Percentiles rank a stretch among this genome's conserved stretches.
phyloP scores from a whole-genome alignment of 495 filamentous ascomycete genomes.

The Tuber umbilicatum region DNA sequence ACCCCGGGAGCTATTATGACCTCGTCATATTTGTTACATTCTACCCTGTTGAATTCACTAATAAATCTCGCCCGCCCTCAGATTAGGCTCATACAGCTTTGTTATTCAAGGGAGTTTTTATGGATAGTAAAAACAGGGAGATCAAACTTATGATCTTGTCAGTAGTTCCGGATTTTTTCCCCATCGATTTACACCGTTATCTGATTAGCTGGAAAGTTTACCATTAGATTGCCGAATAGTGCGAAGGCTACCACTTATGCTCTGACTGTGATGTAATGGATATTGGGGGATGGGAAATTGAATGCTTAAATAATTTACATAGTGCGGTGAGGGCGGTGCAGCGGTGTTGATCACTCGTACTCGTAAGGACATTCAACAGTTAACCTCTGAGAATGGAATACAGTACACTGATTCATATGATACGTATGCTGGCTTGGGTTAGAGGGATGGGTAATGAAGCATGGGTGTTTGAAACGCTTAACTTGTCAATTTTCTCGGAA shows the following conservation, averaged over 20 bases:
- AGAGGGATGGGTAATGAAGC: neutral
- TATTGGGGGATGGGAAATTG: neutral
- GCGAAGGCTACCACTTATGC: neutral
- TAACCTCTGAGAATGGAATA: neutral
- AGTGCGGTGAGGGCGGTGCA: neutral
- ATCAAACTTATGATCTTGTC: no score
- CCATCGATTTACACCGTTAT: no score
- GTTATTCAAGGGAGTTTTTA: neutral
- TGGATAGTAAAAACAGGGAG: no score
- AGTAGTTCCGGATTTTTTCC: no score
- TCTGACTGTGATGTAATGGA: neutral
- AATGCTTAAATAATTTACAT: neutral
- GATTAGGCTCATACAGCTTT: neutral
- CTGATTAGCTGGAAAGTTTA: neutral
- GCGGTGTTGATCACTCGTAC: neutral
- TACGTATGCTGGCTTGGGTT: neutral
- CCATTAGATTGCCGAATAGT: neutral
- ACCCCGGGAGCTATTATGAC: neutral
- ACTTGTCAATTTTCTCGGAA: neutral
- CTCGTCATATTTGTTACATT: neutral
- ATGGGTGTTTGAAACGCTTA: neutral
- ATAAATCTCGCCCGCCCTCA: neutral
- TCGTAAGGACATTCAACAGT: neutral
- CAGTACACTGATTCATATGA: neutral
- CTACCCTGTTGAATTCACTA: neutral